Conservation (phyloP, 257 asterid genomes). For the Knoxia roxburghii region DNA sequence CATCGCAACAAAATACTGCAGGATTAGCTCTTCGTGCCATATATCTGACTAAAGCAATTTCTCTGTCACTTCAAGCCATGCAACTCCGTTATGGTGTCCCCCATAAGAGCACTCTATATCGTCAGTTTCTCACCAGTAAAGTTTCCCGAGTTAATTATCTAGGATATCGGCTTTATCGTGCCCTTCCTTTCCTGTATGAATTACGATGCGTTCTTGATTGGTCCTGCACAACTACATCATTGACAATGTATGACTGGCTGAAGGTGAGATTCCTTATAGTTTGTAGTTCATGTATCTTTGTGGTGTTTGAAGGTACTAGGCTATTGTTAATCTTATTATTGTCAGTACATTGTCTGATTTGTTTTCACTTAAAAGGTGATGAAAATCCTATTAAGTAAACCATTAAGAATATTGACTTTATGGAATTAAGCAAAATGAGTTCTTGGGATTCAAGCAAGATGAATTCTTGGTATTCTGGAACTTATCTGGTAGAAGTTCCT, state of each 20-base stretch:
- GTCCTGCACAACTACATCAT: slow-evolving; percentile 92
- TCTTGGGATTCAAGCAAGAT: background rate
- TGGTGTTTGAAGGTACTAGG: background rate
- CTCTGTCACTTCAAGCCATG: slow-evolving; percentile 87
- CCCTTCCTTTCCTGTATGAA: slow-evolving; percentile 93
- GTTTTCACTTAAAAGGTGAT: background rate
- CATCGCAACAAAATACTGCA: slow-evolving; percentile 68
- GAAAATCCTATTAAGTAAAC: background rate
- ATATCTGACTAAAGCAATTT: slow-evolving; percentile 81
- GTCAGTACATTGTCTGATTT: background rate
- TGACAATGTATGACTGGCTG: slow-evolving; percentile 99
- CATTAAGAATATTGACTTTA: background rate
- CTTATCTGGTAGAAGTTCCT: background rate
- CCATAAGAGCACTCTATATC: slow-evolving; percentile 90
- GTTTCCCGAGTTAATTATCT: slow-evolving; percentile 78
- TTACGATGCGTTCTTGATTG: slow-evolving; percentile 97
- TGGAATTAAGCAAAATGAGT: background rate
- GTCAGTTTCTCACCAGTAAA: slow-evolving; percentile 93
- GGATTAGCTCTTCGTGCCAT: slow-evolving; percentile 90
- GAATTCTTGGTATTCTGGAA: too few relatives aligned
- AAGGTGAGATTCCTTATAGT: slow-evolving; percentile 54
- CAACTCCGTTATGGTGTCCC: slow-evolving; percentile 93
- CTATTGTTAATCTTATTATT: background rate
- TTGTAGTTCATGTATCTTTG: background rate
- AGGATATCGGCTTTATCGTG: slow-evolving; percentile 93